Conservation (phyloP, 768 basidiomycete species). For the Phanerodontia chrysosporium region DNA sequence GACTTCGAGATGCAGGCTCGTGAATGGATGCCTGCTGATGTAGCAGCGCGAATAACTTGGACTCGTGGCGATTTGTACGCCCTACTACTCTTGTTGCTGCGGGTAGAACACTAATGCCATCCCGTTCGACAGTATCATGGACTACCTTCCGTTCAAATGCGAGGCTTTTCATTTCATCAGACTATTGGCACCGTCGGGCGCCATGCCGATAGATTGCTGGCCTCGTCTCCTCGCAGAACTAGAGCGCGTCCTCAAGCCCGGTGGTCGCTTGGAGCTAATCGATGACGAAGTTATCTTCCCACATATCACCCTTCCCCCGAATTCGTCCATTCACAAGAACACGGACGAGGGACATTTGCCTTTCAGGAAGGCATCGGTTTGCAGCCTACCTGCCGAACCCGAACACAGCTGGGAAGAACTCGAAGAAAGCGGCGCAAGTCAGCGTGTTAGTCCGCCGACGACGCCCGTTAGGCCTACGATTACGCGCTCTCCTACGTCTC, state of each 20-base stretch:
- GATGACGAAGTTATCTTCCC: conserved; percentile 72
- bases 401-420: not conserved
- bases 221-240: conserved; percentile 53
- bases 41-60: conserved; percentile 44
- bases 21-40: conserved; percentile 7
- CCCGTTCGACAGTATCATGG: conserved; percentile 50
- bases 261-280: conserved; percentile 68
- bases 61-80: conserved; percentile 69
- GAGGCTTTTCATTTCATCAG: conserved; percentile 68
- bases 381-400: not conserved
- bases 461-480: no score
- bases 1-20: conserved; percentile 18
- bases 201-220: conserved; percentile 62
- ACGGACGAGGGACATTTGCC: no score
- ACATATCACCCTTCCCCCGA: no score
- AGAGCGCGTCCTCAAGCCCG: conserved; percentile 53
- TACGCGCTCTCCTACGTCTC: not conserved
- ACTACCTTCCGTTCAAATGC: conserved; percentile 53
- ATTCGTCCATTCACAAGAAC: no score
- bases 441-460: no score
- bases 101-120: no score
- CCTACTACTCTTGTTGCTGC: no score
- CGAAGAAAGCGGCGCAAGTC: no score
- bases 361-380: not conserved
- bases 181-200: conserved; percentile 62